Base-by-base conservation (phyloP, 2,329 filamentous ascomycete species). In the Ceratocystiopsis minuta region DNA sequence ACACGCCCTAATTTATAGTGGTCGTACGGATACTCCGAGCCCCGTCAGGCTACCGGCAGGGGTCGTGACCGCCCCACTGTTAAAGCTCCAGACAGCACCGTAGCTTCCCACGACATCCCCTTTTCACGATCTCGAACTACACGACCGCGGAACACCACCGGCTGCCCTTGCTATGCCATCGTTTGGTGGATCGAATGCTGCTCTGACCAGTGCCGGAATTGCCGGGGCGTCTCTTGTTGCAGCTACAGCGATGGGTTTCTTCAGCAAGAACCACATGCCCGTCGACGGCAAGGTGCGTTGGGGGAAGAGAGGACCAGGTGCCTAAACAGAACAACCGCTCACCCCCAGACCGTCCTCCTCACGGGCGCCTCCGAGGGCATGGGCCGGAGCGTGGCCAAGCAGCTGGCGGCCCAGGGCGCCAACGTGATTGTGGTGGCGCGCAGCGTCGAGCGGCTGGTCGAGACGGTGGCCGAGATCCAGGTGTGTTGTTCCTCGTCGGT, bases 311-410 rank as follows among this genome's bases (percentile, higher is more conserved):
- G 31, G 16, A 34, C 16, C 5, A 11, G 24, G 15, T n/a, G n/a
- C n/a, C n/a, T n/a, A n/a, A n/a, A n/a, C n/a, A n/a, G n/a, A n/a
- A n/a, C n/a, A n/a, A 12, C 12, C 3, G 2, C n/a, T n/a, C n/a
- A n/a, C n/a, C n/a, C n/a, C n/a, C n/a, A 94, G 86, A 94, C 87
- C 2, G 69, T 92, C 41, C 66, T 96, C 43, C 66, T 98, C 41
- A 98, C 90, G 0, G 90, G 90, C 38, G 86, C 79, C 31, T 95
- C 90, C 0, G 83, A 95, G 55, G 90, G 90, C 44, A 84, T 95
- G 80, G 90, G 90, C 45, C 75, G 78, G 51, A 75, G 75, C 40
- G 73, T 78, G 16, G 86, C 79, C 6, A 68, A 74, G 40, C 69
- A 86, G 50, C 73, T 98, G 37, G 72, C 88, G 3, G 65, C 71